Evolutionary conservation across 2,329 filamentous ascomycete genomes (phyloP).

Genomic region (Achaetomium macrosporum): DNA sequence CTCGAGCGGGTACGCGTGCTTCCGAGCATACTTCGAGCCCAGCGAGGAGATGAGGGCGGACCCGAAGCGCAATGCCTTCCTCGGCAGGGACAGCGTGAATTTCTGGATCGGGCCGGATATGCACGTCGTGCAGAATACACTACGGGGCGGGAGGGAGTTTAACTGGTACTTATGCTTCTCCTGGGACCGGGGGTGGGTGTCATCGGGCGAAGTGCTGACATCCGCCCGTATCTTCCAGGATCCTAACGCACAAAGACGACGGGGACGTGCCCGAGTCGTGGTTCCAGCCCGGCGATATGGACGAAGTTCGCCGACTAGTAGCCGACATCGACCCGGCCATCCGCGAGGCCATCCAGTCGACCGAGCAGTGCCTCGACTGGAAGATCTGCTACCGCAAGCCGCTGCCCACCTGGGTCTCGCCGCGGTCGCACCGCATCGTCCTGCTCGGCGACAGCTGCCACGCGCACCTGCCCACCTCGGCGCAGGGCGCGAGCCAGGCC

Average conservation of each 20-base stretch:
- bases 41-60: slow-evolving; percentile 32
- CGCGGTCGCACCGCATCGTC: slow-evolving; percentile 41
- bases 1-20: slow-evolving; percentile 48
- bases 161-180: slow-evolving; percentile 30
- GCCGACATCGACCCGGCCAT: slow-evolving; percentile 40
- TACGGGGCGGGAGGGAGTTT: slow-evolving; percentile 38
- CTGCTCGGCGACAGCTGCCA: slow-evolving; percentile 50
- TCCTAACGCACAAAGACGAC: slow-evolving; percentile 39
- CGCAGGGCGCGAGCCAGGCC: slow-evolving; percentile 48
- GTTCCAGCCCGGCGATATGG: slow-evolving; percentile 43
- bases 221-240: slow-evolving; percentile 21
- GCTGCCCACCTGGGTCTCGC: slow-evolving; percentile 45
- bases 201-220: too few species aligned
- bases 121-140: slow-evolving; percentile 40
- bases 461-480: slow-evolving; percentile 47
- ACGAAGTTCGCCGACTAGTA: slow-evolving; percentile 35
- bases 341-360: slow-evolving; percentile 40
- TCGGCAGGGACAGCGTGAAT: slow-evolving; percentile 39
- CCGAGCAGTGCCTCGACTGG: slow-evolving; percentile 44
- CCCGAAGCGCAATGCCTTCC: slow-evolving; percentile 34
- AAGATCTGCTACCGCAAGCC: slow-evolving; percentile 51
- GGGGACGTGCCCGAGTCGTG: slow-evolving; percentile 42
- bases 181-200: too few species aligned
- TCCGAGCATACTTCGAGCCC: slow-evolving; percentile 39
- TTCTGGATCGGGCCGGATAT: slow-evolving; percentile 41